phyloP scores from a whole-genome alignment of 257 asterid species.

The Solanum acaule region DNA sequence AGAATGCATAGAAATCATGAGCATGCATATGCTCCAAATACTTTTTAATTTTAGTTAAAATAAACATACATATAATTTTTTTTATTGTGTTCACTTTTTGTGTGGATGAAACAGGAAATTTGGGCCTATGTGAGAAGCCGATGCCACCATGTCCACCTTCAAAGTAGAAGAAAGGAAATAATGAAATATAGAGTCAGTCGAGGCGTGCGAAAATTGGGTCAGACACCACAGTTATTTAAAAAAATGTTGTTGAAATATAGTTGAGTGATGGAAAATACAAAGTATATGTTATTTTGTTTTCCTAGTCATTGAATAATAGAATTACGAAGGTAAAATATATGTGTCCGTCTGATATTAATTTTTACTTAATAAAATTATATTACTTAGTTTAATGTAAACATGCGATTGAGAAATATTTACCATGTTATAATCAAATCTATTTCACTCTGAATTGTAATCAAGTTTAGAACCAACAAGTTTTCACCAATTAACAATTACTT shows the following conservation, averaged over 20 bases:
- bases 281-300: not conserved
- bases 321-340: not conserved
- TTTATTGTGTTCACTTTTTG: not conserved
- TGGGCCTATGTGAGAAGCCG: slow-evolving; percentile 46
- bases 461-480: not conserved
- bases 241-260: too few relatives aligned
- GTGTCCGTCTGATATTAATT: not conserved
- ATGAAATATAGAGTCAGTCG: too few relatives aligned
- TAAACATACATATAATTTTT: not conserved
- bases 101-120: slow-evolving; percentile 35
- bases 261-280: not conserved
- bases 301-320: not conserved
- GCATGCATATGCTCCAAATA: not conserved
- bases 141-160: slow-evolving; percentile 31
- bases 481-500: not conserved
- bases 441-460: not conserved
- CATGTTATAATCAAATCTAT: not conserved
- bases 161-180: not conserved
- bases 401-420: not conserved
- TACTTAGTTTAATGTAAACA: not conserved
- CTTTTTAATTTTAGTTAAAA: not conserved
- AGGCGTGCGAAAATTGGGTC: rapidly evolving
- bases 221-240: rapidly evolving
- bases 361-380: too few relatives aligned
- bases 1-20: not conserved